A percentile compares a stretch with the other conserved stretches of the same genome.
Evolutionary conservation across 78 protist species (phyloP).

Genomic region (Dictyostelium intermedium): DNA sequence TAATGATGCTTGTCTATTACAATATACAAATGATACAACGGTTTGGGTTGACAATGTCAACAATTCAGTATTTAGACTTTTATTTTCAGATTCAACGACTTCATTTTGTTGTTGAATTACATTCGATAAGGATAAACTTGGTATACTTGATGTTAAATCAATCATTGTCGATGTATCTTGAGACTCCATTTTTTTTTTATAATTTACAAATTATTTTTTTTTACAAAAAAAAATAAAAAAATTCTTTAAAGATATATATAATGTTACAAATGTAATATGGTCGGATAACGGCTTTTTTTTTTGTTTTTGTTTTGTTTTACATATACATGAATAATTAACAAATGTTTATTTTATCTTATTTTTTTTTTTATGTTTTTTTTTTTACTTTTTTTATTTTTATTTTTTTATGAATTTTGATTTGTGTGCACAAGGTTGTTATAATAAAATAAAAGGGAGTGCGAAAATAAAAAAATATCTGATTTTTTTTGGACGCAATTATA

Average conservation of each 20-base stretch:
- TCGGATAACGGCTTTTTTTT: not conserved
- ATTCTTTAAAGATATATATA: not conserved
- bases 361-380: not conserved
- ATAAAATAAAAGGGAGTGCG: not conserved
- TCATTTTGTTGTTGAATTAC: not conserved
- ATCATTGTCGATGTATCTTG: not conserved
- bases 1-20: conserved; percentile 49
- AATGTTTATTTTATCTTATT: not conserved
- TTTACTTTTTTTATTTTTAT: not conserved
- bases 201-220: not conserved
- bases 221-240: not conserved
- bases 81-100: not conserved
- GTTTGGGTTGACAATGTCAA: conserved; percentile 28
- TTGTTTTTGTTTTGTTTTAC: not conserved
- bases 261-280: not conserved
- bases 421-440: not conserved
- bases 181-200: not conserved
- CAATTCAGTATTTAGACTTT: not conserved
- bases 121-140: not conserved
- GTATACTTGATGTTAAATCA: not conserved
- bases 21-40: conserved; percentile 56
- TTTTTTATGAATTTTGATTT: not conserved
- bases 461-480: not conserved
- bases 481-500: not conserved
- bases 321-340: not conserved